Evolutionary conservation across 2,329 filamentous ascomycete genomes (phyloP), one percentile per base, ranked within the genome.

Genomic region (Stromatinia cepivora): DNA sequence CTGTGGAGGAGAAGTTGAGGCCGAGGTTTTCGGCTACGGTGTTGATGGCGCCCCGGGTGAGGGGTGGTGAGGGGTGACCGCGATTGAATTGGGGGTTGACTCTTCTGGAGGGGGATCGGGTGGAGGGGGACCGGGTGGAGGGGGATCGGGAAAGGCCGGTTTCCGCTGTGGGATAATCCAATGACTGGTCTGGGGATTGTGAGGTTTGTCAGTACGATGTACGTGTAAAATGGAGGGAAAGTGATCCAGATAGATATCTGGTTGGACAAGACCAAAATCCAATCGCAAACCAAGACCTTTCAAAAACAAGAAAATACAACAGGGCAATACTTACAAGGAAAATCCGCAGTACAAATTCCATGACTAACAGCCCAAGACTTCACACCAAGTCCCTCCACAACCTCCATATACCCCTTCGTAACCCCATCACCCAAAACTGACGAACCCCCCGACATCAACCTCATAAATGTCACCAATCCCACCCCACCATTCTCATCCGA

Each of bases 401-500:
- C 86, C 78, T 96, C 93, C 58, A 96, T 87, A 78, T 97, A 99
- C 0, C 94, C 94, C 76, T 87, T 88, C 52, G 87, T 88, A 34
- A 92, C 89, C 1, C 92, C 93, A 71, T 92, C 90, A 2, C 93
- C 94, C 9, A 97, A 83, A 36, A 92, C 90, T 2, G 91, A 89
- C 70, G 94, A 95, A 4, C 94, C 94, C 15, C 94, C 94, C 78
- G 97, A 94, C 7, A 92, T 90, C 13, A 99, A 84, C 22, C 95
- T 88, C 78, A 93, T 90, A 75, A 97, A 98, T 0, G 93, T 97
- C 46, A 99, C 88, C 39, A 99, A 85, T 0, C 95, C 95, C 5
- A 94, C 94, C 34, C 95, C 95, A 46, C 94, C 93, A 78, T 97
- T 95, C 81, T 99, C 95, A 77, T 99, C 94, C 0, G 93, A 96